Evolutionary conservation across 164 flowering plant genomes (phyloP).

Genomic region (Vitis riparia): DNA sequence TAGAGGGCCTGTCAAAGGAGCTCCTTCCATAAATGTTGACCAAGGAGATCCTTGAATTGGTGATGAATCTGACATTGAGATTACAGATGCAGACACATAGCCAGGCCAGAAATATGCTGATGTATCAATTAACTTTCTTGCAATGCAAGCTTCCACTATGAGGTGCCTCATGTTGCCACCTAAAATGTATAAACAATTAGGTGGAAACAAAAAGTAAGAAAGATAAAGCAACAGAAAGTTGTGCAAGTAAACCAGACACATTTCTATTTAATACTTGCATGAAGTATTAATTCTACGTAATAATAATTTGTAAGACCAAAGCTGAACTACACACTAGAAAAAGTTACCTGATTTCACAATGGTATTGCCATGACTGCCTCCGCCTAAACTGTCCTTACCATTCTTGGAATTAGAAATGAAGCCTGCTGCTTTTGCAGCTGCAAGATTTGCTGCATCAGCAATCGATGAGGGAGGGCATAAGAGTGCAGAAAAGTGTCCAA

Average conservation of each 20-base stretch:
- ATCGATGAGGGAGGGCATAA: slow-evolving; percentile 66
- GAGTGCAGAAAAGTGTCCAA: slow-evolving; percentile 72
- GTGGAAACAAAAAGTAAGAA: slow-evolving; percentile 10
- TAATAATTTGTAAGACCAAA: neutral
- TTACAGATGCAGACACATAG: slow-evolving; percentile 53
- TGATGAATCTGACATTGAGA: slow-evolving; percentile 43
- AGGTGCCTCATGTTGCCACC: slow-evolving; percentile 90
- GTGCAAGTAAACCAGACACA: neutral
- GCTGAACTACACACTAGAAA: neutral
- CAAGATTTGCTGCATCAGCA: slow-evolving; percentile 60
- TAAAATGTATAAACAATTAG: slow-evolving; percentile 18
- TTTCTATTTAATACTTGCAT: neutral
- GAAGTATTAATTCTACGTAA: neutral
- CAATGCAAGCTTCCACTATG: slow-evolving; percentile 95
- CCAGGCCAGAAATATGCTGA: slow-evolving; percentile 90
- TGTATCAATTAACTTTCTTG: slow-evolving; percentile 76
- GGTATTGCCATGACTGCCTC: slow-evolving; percentile 25
- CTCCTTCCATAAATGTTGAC: slow-evolving; percentile 82
- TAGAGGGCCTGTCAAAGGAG: slow-evolving; percentile 52
- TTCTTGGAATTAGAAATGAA: slow-evolving; percentile 44
- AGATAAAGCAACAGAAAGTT: neutral
- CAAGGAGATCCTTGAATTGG: slow-evolving; percentile 66
- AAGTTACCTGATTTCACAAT: slow-evolving; percentile 44
- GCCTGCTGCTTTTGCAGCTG: slow-evolving; percentile 74
- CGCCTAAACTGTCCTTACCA: slow-evolving; percentile 30